phyloP scores from a whole-genome alignment of 176 grass and related monocot species.

The Oryza longistaminata region DNA sequence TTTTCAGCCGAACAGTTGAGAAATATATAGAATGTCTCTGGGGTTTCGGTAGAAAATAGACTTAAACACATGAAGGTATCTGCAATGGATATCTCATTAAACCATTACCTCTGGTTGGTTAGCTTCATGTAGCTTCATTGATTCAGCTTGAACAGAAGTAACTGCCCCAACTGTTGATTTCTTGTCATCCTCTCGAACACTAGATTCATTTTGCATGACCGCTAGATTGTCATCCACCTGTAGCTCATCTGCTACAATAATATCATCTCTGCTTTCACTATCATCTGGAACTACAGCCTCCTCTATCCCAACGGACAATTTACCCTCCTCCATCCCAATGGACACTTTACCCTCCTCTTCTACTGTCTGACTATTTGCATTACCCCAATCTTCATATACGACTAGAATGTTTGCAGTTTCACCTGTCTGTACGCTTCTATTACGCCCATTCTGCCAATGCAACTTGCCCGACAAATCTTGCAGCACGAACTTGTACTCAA shows the following conservation, averaged over 20 bases:
- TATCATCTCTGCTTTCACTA: background rate
- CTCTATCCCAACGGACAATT: background rate
- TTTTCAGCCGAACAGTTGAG: background rate
- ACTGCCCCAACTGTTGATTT: background rate
- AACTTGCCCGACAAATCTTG: slow-evolving; percentile 43
- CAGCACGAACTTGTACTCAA: slow-evolving; percentile 88
- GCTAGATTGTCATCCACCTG: slow-evolving; percentile 19
- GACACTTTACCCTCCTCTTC: slow-evolving; percentile 23
- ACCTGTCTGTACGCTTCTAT: slow-evolving; percentile 55
- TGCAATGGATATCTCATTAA: background rate
- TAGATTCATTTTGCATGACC: slow-evolving; percentile 19
- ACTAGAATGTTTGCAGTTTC: slow-evolving; percentile 47
- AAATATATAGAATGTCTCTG: background rate
- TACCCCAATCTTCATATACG: slow-evolving; percentile 65
- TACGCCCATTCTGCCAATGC: slow-evolving; percentile 68
- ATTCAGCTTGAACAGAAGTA: slow-evolving; percentile 10
- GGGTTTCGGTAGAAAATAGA: slow-evolving; percentile 11
- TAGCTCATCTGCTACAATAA: slow-evolving; percentile 14
- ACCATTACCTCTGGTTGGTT: slow-evolving; percentile 51
- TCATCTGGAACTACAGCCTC: slow-evolving; percentile 7
- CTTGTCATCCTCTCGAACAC: background rate
- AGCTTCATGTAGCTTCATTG: slow-evolving; percentile 9
- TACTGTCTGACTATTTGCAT: slow-evolving; percentile 43
- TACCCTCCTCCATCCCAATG: no score
- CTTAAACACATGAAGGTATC: slow-evolving; percentile 10